A percentile compares a stretch with the other conserved stretches of the same genome.
These are phyloP conservation scores for Neoarthrinium moseri DNA, from an alignment of 2,329 filamentous ascomycete genomes.

Conservation along the genomic window DNA sequence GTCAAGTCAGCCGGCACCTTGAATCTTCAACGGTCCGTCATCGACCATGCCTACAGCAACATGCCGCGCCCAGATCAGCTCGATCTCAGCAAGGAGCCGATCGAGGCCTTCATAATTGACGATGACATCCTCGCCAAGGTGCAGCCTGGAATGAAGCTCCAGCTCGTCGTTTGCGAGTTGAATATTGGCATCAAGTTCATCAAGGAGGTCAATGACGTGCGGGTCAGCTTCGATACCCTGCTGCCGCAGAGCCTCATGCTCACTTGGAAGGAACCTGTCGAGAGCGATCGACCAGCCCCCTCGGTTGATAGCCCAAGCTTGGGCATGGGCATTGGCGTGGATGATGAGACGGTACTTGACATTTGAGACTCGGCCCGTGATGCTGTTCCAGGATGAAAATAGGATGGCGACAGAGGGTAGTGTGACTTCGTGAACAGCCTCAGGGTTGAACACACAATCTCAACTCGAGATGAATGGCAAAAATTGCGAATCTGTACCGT, in stretches of 20 bases:
- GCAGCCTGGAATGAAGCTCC: conserved; percentile 64
- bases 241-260: conserved; percentile 70
- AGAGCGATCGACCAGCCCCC: conserved; percentile 42
- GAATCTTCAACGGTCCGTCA: conserved; percentile 39
- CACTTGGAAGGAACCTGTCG: conserved; percentile 58
- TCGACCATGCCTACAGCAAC: conserved; percentile 48
- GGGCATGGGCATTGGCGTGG: not conserved
- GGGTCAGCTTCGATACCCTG: conserved; percentile 63
- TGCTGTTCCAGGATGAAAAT: too few species aligned
- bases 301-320: conserved; percentile 35
- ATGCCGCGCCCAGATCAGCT: conserved; percentile 30
- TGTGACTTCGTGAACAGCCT: too few species aligned
- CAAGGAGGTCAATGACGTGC: conserved; percentile 52
- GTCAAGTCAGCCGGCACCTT: conserved; percentile 45
- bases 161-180: conserved; percentile 53
- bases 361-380: too few species aligned
- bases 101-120: conserved; percentile 65
- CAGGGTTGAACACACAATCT: too few species aligned
- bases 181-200: conserved; percentile 64
- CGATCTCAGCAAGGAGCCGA: conserved; percentile 18
- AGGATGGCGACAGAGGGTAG: too few species aligned
- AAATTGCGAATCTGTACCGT: too few species aligned
- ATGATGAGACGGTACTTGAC: not conserved
- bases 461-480: too few species aligned
- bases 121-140: conserved; percentile 50